Conservation (phyloP, 2,329 filamentous ascomycete genomes). For the Mycosphaerelloides madeirae region DNA sequence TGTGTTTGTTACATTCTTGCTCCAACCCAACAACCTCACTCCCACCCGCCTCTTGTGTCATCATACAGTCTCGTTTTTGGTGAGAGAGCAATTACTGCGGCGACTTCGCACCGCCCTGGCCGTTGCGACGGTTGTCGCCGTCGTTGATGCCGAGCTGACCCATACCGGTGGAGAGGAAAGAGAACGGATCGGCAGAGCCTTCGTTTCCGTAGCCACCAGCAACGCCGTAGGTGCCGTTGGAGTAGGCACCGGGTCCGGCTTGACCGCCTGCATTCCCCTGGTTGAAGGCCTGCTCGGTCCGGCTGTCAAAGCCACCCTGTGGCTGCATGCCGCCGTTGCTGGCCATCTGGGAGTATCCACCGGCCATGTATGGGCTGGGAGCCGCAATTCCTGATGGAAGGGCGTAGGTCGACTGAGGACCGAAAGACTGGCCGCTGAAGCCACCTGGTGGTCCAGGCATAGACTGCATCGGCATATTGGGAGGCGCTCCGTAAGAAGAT, state of each 20-base stretch:
- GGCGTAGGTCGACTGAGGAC: constrained; percentile 81
- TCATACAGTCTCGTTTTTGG: not conserved
- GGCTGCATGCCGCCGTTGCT: constrained; percentile 73
- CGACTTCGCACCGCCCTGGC: constrained; percentile 29
- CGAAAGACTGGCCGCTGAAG: constrained; percentile 72
- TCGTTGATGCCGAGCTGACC: constrained; percentile 66
- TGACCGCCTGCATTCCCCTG: constrained; percentile 70
- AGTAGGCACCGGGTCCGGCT: constrained; percentile 52
- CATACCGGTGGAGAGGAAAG: constrained; percentile 71
- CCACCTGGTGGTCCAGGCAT: constrained; percentile 49
- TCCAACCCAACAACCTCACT: not conserved
- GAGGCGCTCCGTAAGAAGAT: constrained; percentile 64
- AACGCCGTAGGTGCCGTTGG: constrained; percentile 56
- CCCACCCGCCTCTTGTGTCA: not conserved
- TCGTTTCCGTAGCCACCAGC: constrained; percentile 43
- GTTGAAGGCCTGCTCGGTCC: constrained; percentile 87
- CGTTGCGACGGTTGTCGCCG: constrained; percentile 41
- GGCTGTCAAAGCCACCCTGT: constrained; percentile 78
- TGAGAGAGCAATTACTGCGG: constrained; percentile 25
- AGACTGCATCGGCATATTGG: constrained; percentile 62
- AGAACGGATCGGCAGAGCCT: constrained; percentile 69
- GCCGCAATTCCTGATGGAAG: constrained; percentile 81
- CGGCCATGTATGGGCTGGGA: constrained; percentile 77
- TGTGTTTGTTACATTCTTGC: constrained; percentile 21
- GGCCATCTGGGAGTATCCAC: constrained; percentile 55